Evolutionary conservation across 2,329 filamentous ascomycete species (phyloP), one percentile per base, ranked within the genome.

Genomic region (Aspergillus versicolor): DNA sequence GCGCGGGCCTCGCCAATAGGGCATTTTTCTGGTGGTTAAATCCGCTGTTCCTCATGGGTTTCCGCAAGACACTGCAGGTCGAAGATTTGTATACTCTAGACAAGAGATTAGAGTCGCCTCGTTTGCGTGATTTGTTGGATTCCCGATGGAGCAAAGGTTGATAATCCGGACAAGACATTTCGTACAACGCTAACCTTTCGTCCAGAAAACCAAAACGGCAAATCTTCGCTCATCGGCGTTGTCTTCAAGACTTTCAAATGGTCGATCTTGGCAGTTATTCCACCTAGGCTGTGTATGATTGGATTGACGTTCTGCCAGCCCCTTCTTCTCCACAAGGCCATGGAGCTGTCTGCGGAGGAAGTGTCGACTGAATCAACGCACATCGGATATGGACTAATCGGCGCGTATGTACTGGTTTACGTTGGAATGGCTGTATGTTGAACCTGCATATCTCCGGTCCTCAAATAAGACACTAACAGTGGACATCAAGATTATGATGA

Each of bases 1-100:
- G 78, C 2, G 80, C 77, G 46, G 77, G 81, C 3, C 70, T 82
- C 15, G 79, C 79, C 60, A 82, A 73, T 58, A 72, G 73, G 43
- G 69, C 68, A 0, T 68, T 82, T 12, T 84, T 84, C 63, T 79
- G 75, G 72, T 85, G 82, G 82, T 67, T 84, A 47, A 83, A 80
- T 56, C 73, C 75, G 2, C 65, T 86, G 6, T 79, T 86, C 42
- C 73, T 73, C 27, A 68, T 70, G n/a, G 82, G 82, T 0, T 83
- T 77, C 68, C 74, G 67, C 4, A 78, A 74, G 5, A 60, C 73
- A 4, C 61, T 83, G 4, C 61, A 66, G 0, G 68, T 82, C 0
- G 74, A 78, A 8, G 79, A 81, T 56, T 70, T 82, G 3, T 77
- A 68, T 59, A 58, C 68, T 0, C 65, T 82, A 32, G 80, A 82